Evolutionary conservation across 495 filamentous ascomycete species (phyloP).

Genomic region (Endocarpon pusillum): DNA sequence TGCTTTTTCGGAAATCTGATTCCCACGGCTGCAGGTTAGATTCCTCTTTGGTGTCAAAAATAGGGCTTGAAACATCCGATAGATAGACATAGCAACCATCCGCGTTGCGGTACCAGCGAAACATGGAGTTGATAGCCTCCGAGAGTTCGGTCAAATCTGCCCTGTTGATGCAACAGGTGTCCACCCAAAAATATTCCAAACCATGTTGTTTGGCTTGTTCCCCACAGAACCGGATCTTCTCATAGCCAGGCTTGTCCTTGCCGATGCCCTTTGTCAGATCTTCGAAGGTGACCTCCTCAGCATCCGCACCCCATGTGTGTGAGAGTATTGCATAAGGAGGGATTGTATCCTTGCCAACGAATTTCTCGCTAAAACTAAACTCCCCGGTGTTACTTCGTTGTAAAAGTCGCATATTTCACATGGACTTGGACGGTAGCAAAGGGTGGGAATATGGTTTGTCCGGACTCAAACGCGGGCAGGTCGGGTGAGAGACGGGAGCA

Average conservation of each 20-base stretch:
- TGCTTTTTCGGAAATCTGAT: background rate
- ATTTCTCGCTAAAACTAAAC: conserved; percentile 5
- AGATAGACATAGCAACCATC: conserved; percentile 30
- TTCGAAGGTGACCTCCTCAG: conserved; percentile 16
- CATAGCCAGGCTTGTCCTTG: conserved; percentile 12
- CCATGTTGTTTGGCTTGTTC: conserved; percentile 13
- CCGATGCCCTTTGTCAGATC: conserved; percentile 9
- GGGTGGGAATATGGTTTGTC: background rate
- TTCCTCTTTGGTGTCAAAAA: background rate
- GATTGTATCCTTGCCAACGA: conserved; percentile 7
- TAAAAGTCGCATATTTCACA: background rate
- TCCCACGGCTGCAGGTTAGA: background rate
- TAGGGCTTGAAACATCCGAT: background rate
- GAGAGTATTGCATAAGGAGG: conserved; percentile 22
- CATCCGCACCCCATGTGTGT: conserved; percentile 16
- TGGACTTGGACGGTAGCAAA: background rate
- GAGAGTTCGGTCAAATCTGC: conserved; percentile 20
- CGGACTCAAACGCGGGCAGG: background rate
- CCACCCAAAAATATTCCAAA: conserved; percentile 27
- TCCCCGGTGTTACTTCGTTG: background rate
- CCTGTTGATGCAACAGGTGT: conserved; percentile 33
- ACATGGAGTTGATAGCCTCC: conserved; percentile 28
- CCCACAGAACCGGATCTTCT: conserved; percentile 16
- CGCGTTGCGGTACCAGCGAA: conserved; percentile 30
- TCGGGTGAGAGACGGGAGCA: background rate